These are phyloP conservation scores for Aphanocladium album DNA, from an alignment of 2,329 filamentous ascomycete species.

Conservation along the genomic window DNA sequence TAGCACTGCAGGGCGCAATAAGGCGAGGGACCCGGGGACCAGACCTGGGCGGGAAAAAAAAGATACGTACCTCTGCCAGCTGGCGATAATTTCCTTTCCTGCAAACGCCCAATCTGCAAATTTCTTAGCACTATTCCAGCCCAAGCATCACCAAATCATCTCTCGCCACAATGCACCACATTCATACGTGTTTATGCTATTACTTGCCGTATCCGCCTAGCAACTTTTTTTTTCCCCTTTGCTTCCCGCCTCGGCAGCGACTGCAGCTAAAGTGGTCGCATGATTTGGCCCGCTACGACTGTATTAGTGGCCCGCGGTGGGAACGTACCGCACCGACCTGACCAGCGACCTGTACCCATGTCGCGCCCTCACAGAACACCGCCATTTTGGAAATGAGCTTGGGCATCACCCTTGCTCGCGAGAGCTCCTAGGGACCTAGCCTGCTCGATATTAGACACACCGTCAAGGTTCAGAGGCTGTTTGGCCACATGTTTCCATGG, in stretches of 20 bases:
- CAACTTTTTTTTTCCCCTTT: background rate
- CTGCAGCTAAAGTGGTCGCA: constrained; percentile 8
- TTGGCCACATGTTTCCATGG: background rate
- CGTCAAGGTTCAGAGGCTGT: background rate
- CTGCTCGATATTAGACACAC: background rate
- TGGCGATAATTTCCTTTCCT: background rate
- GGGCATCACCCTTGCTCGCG: background rate
- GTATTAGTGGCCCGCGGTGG: background rate
- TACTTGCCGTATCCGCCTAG: background rate
- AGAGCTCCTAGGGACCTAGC: background rate
- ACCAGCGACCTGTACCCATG: background rate
- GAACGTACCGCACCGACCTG: background rate
- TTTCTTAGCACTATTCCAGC: background rate
- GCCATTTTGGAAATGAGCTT: constrained; percentile 7
- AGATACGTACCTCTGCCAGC: background rate
- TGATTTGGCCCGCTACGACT: background rate
- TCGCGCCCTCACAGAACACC: constrained; percentile 5
- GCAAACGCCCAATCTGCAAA: background rate
- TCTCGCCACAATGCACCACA: background rate
- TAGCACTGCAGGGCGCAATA: background rate
- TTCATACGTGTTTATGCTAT: background rate
- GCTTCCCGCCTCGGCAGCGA: background rate
- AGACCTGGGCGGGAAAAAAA: background rate
- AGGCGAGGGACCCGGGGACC: background rate
- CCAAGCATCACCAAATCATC: background rate